Evolutionary conservation across 1,139 yeast species (phyloP).

Genomic region (Pichia sp.): DNA sequence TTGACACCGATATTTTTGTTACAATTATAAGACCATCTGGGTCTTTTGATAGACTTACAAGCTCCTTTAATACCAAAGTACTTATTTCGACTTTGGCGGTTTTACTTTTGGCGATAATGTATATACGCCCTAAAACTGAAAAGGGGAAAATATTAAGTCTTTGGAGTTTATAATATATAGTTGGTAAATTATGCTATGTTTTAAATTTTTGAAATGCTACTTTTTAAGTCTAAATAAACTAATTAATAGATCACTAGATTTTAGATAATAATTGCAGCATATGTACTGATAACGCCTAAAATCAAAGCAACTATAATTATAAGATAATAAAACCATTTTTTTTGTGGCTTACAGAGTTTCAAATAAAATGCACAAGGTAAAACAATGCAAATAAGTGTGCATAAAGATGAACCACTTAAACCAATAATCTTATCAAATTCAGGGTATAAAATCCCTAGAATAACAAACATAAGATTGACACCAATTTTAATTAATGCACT

Average conservation of each 20-base stretch:
- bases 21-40: slow-evolving; percentile 75
- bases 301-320: slow-evolving; percentile 23
- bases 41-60: slow-evolving; percentile 64
- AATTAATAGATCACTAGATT: too few relatives aligned
- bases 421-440: slow-evolving; percentile 55
- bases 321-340: slow-evolving; percentile 21
- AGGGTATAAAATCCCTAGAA: slow-evolving; percentile 48
- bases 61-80: slow-evolving; percentile 61
- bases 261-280: slow-evolving; percentile 24
- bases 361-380: slow-evolving; percentile 51
- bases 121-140: slow-evolving; percentile 9
- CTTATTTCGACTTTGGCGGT: slow-evolving; percentile 54
- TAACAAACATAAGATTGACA: slow-evolving; percentile 46
- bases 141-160: background rate
- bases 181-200: background rate
- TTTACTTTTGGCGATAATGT: slow-evolving; percentile 38
- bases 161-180: slow-evolving; percentile 7
- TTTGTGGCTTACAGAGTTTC: slow-evolving; percentile 27
- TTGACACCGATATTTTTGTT: slow-evolving; percentile 61
- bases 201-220: background rate
- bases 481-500: slow-evolving; percentile 35
- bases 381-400: slow-evolving; percentile 50
- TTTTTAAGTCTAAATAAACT: background rate
- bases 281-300: slow-evolving; percentile 28
- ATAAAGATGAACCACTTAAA: slow-evolving; percentile 50